A percentile compares a stretch with the other conserved stretches of the same genome.
phyloP scores from a whole-genome alignment of 768 basidiomycete species.

The Postia placenta region DNA sequence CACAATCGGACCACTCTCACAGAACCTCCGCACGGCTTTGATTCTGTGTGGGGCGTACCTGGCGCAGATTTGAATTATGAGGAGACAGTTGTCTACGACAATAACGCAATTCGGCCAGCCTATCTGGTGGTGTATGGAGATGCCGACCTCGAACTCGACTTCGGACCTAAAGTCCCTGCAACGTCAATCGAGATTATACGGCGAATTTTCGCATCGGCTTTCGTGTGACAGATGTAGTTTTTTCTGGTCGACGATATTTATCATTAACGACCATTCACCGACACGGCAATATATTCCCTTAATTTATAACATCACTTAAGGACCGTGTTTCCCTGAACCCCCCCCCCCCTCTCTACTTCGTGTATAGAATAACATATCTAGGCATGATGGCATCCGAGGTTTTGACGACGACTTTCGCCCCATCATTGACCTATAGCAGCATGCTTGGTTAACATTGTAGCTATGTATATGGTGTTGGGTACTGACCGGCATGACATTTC shows the following conservation, averaged over 20 bases:
- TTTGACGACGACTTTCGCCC: constrained; percentile 48
- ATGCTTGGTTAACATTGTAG: too few relatives aligned
- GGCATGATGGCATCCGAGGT: constrained; percentile 51
- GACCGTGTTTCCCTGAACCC: too few relatives aligned
- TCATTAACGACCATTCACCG: too few relatives aligned
- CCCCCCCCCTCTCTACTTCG: constrained; percentile 29
- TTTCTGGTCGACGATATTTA: too few relatives aligned
- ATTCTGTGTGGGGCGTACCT: constrained; percentile 63
- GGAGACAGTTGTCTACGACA: constrained; percentile 49
- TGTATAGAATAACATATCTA: constrained; percentile 55
- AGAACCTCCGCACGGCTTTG: constrained; percentile 49
- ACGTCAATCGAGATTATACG: neutral
- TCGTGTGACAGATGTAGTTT: neutral
- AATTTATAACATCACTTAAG: too few relatives aligned
- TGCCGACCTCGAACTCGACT: too few relatives aligned
- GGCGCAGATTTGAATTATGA: constrained; percentile 62
- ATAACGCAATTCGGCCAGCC: constrained; percentile 62
- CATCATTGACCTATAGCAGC: constrained; percentile 34
- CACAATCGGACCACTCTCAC: constrained; percentile 42
- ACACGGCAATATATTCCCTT: too few relatives aligned
- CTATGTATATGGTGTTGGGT: too few relatives aligned
- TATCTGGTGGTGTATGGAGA: constrained; percentile 58
- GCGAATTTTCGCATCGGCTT: neutral
- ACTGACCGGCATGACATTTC: neutral
- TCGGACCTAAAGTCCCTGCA: neutral